A percentile compares a stretch with the other conserved stretches of the same genome.
phyloP scores from a whole-genome alignment of 352 stramenopile genomes.

The Plasmopara halstedii region DNA sequence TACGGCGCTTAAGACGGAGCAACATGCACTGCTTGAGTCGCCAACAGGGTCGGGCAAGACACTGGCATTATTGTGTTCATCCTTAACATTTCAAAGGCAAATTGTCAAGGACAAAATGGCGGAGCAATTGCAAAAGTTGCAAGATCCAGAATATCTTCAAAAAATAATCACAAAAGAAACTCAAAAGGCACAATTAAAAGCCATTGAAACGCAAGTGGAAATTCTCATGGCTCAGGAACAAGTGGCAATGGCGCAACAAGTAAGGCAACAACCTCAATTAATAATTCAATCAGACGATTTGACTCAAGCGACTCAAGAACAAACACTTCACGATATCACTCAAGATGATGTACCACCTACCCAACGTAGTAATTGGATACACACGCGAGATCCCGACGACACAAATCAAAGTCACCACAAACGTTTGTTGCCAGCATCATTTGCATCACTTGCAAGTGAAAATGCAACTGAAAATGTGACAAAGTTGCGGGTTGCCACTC shows the following conservation, averaged over 20 bases:
- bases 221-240: constrained; percentile 18
- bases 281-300: no score
- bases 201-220: constrained; percentile 17
- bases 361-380: constrained; percentile 19
- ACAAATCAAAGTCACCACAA: no score
- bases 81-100: constrained; percentile 71
- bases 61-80: constrained; percentile 74
- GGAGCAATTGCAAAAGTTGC: constrained; percentile 2
- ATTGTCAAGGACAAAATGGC: constrained; percentile 33
- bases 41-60: constrained; percentile 83
- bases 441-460: constrained; percentile 6
- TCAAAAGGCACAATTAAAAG: constrained; percentile 6
- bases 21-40: constrained; percentile 82
- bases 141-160: constrained; percentile 2
- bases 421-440: constrained; percentile 18
- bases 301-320: constrained; percentile 12
- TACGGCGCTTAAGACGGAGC: constrained; percentile 61
- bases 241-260: constrained; percentile 13
- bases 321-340: constrained; percentile 5
- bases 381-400: constrained; percentile 10
- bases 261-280: not conserved
- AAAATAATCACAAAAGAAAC: no score
- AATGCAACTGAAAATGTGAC: constrained; percentile 2
- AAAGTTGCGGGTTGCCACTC: constrained; percentile 28
- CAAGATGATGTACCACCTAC: constrained; percentile 18